These are phyloP conservation scores for Keithomyces neogunnii DNA, from an alignment of 2,329 filamentous ascomycete species.

Conservation along the genomic window DNA sequence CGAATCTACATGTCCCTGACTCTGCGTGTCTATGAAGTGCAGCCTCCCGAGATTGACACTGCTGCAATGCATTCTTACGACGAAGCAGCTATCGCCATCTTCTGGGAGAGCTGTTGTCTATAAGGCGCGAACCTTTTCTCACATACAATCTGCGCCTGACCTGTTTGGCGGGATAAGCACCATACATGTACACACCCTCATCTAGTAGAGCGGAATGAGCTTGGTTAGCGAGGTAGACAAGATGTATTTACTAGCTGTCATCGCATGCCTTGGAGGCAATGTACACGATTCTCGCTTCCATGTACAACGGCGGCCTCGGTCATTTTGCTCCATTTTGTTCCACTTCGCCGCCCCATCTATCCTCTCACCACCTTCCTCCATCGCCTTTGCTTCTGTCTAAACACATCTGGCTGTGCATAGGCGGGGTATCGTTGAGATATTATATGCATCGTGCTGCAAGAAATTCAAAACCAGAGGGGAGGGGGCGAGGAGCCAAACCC, in stretches of 20 bases:
- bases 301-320: neutral
- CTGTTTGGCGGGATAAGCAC: no score
- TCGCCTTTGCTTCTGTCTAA: slow-evolving; percentile 8
- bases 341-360: neutral
- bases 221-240: no score
- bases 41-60: no score
- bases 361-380: neutral
- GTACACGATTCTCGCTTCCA: neutral
- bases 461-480: slow-evolving; percentile 5
- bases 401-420: slow-evolving; percentile 11
- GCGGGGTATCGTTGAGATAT: slow-evolving; percentile 33
- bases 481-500: slow-evolving; percentile 2
- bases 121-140: no score
- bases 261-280: neutral
- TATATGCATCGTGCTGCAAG: slow-evolving; percentile 18
- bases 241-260: neutral
- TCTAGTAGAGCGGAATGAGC: no score
- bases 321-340: slow-evolving; percentile 1
- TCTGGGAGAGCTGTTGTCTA: no score
- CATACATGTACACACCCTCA: no score
- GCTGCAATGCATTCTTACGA: no score
- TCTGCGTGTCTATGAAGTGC: no score
- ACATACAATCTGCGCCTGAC: no score
- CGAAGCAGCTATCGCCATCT: no score
- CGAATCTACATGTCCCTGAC: no score